Evolutionary conservation across 208 protist genomes (phyloP).

Genomic region (Porcisia deanei): DNA sequence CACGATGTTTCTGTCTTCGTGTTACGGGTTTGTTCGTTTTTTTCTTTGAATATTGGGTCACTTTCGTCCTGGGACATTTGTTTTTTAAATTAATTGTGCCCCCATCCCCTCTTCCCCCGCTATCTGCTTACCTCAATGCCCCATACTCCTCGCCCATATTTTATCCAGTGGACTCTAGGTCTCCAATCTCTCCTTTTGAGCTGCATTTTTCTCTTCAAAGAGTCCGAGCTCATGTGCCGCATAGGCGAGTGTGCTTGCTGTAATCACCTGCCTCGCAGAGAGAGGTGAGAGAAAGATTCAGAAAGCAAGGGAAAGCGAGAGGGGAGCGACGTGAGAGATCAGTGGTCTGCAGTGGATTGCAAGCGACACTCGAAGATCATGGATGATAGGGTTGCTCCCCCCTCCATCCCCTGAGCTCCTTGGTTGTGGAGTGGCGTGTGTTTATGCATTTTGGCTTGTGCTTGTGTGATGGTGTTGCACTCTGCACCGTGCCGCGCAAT

Average conservation of each 20-base stretch:
- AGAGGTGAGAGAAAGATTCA: background rate
- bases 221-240: background rate
- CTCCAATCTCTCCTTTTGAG: background rate
- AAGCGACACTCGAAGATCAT: background rate
- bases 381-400: background rate
- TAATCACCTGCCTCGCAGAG: background rate
- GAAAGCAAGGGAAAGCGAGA: background rate
- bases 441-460: background rate
- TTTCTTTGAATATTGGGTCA: background rate
- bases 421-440: background rate
- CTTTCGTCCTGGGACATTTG: too few relatives aligned
- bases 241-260: background rate
- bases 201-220: background rate
- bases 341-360: background rate
- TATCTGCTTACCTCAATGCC: background rate
- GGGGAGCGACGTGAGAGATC: background rate
- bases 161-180: background rate
- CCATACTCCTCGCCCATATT: background rate
- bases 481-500: background rate
- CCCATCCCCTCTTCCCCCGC: too few relatives aligned
- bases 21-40: background rate
- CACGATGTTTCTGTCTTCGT: background rate
- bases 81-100: too few relatives aligned
- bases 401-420: background rate
- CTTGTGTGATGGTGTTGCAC: background rate